Conservation (phyloP, 2,329 filamentous ascomycete genomes). For the Purpureocillium takamizusanense region DNA sequence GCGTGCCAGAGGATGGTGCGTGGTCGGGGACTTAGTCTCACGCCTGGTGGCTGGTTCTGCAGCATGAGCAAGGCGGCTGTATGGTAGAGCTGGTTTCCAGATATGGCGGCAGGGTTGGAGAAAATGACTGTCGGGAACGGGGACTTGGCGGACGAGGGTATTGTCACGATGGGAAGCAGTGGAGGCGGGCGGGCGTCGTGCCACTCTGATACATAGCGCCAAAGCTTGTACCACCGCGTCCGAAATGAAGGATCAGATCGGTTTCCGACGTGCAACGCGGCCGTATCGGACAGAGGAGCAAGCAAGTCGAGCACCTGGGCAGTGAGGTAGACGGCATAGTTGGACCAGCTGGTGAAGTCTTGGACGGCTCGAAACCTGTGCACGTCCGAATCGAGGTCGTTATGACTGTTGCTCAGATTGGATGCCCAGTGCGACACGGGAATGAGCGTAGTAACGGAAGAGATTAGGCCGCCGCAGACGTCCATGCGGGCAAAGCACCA, state of each 20-base stretch:
- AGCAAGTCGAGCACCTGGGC: constrained; percentile 33
- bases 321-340: constrained; percentile 38
- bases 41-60: constrained; percentile 30
- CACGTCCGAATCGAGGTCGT: constrained; percentile 18
- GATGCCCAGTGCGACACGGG: constrained; percentile 36
- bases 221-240: constrained; percentile 26
- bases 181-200: constrained; percentile 24
- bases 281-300: constrained; percentile 10
- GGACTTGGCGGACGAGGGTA: constrained; percentile 31
- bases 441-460: constrained; percentile 39
- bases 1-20: constrained; percentile 40
- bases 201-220: constrained; percentile 31
- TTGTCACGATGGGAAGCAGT: constrained; percentile 24
- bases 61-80: constrained; percentile 42
- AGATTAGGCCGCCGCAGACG: constrained; percentile 43
- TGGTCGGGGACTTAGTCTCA: constrained; percentile 29
- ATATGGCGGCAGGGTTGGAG: constrained; percentile 41
- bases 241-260: constrained; percentile 15
- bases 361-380: constrained; percentile 22
- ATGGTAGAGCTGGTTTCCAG: constrained; percentile 45
- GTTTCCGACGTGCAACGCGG: constrained; percentile 6
- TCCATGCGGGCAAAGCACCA: constrained; percentile 49
- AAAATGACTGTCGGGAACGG: constrained; percentile 41
- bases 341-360: constrained; percentile 38
- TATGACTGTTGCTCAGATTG: constrained; percentile 5